These are phyloP conservation scores for Phyllachora maydis DNA, from an alignment of 2,329 filamentous ascomycete species.

Conservation along the genomic window DNA sequence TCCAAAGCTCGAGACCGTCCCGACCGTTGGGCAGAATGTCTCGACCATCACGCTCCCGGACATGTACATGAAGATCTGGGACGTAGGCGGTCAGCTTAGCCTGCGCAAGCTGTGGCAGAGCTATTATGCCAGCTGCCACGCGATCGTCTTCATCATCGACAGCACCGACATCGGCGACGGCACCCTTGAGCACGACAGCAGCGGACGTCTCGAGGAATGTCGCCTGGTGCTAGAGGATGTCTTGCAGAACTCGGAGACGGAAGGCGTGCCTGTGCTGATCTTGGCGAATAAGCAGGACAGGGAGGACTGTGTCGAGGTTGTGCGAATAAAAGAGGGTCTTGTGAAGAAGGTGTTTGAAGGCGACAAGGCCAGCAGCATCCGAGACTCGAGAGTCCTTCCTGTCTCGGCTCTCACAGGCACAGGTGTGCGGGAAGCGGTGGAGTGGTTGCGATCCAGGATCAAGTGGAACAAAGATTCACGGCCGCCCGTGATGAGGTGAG, in stretches of 20 bases:
- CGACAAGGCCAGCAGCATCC: conserved; percentile 65
- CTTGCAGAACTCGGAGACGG: conserved; percentile 67
- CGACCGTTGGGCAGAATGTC: conserved; percentile 94
- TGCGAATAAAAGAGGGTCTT: conserved; percentile 88
- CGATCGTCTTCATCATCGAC: conserved; percentile 95
- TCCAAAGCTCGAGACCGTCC: conserved; percentile 68
- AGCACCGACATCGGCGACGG: conserved; percentile 83
- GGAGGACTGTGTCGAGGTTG: conserved; percentile 94
- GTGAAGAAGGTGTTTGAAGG: conserved; percentile 93
- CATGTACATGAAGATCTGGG: conserved; percentile 98
- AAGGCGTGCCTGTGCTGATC: conserved; percentile 79
- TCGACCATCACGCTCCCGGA: conserved; percentile 76
- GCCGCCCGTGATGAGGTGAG: conserved; percentile 78
- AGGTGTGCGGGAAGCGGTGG: conserved; percentile 86
- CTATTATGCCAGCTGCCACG: conserved; percentile 87
- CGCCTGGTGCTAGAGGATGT: conserved; percentile 77
- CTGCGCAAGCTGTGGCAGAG: conserved; percentile 85
- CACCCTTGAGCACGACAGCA: conserved; percentile 31
- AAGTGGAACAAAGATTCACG: conserved; percentile 93
- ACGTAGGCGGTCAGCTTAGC: conserved; percentile 82
- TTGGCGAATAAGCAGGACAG: conserved; percentile 95
- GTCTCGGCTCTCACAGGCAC: conserved; percentile 76
- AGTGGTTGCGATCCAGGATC: conserved; percentile 81
- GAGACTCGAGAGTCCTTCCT: conserved; percentile 79
- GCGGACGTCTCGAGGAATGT: conserved; percentile 65